Base-by-base conservation (phyloP, 2,329 filamentous ascomycete genomes). In the Tolypocladium ovalisporum region DNA sequence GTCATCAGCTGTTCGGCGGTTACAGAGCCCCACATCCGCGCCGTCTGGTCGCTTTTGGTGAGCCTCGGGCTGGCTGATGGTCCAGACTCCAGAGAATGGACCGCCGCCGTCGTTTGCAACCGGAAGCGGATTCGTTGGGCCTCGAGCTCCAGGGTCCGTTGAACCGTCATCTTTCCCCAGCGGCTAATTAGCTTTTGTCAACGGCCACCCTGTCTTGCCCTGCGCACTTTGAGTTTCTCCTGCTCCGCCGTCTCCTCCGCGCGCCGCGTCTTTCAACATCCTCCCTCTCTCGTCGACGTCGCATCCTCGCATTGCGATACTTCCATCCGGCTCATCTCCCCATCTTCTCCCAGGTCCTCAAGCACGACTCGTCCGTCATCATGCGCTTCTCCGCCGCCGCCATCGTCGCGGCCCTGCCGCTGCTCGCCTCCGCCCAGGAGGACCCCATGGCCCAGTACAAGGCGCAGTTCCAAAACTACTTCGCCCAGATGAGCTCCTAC, bases 391-490 rank as follows among this genome's bases (percentile, higher is more conserved):
- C 81, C 57, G 67, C 76, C 56, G 71, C 77, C 58, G 69, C 77
- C 62, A 63, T 79, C 56, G 66, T 80, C 55, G 72, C 83, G 66
- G 78, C 79, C 53, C 74, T 86, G 68, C 82, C 84, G 63, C 71
- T 82, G 19, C 73, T 86, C 62, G 74, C 73, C 37, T 78, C 77
- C 27, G 79, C 83, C 59, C 76, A 79, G 61, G 76, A 77, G 61
- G 75, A 74, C 62, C 75, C 73, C 54, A 76, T 79, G 58, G 76
- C 77, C 55, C 77, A 84, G 69, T 84, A 84, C 70, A 79, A 82
- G 71, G 83, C 81, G 39, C 82, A 85, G 68, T 82, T 85, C 71
- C 80, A 85, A 65, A 78, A 80, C 69, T 76, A 89, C 65, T 73
- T 88, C 61, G 82, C 84, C 67, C 82, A 84, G 70, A 70, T 85